Evolutionary conservation across 495 filamentous ascomycete genomes (phyloP).

Genomic region (Aspergillus ellipticus): DNA sequence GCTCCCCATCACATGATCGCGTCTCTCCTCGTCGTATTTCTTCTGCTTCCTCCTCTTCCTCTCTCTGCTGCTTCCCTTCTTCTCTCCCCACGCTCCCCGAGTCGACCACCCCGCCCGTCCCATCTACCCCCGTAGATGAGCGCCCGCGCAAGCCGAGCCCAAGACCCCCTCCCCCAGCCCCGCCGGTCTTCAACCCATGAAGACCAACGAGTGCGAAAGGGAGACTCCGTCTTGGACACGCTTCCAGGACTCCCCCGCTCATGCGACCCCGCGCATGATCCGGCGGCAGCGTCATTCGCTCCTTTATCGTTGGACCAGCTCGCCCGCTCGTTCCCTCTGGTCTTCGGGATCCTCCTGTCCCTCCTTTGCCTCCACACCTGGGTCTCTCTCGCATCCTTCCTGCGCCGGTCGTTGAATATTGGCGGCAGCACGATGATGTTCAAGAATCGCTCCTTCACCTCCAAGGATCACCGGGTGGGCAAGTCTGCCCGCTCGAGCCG

Average conservation of each 20-base stretch:
- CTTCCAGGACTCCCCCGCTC: conserved; percentile 1
- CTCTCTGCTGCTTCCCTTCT: conserved; percentile 27
- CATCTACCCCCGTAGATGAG: not conserved
- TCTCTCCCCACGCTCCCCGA: conserved; percentile 21
- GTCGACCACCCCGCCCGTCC: not conserved
- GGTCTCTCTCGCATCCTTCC: conserved; percentile 20
- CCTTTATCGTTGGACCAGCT: not conserved
- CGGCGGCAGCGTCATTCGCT: conserved; percentile 3
- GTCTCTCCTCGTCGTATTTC: not conserved
- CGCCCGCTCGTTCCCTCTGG: not conserved
- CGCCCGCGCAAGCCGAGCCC: not conserved
- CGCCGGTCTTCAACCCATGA: not conserved
- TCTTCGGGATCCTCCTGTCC: conserved; percentile 23
- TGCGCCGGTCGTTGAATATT: conserved; percentile 18
- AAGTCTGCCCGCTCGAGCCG: conserved; percentile 67
- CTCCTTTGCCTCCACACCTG: conserved; percentile 26
- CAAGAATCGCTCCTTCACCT: conserved; percentile 69
- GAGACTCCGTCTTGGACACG: not conserved
- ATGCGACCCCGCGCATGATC: not conserved
- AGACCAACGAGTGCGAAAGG: not conserved
- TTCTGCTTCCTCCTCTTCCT: conserved; percentile 31
- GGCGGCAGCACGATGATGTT: conserved; percentile 10
- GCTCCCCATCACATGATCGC: conserved; percentile 4
- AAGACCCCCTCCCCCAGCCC: not conserved
- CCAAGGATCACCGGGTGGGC: conserved; percentile 64